Conservation (phyloP, 179 eudicot species). For the Beta corolliflora region DNA sequence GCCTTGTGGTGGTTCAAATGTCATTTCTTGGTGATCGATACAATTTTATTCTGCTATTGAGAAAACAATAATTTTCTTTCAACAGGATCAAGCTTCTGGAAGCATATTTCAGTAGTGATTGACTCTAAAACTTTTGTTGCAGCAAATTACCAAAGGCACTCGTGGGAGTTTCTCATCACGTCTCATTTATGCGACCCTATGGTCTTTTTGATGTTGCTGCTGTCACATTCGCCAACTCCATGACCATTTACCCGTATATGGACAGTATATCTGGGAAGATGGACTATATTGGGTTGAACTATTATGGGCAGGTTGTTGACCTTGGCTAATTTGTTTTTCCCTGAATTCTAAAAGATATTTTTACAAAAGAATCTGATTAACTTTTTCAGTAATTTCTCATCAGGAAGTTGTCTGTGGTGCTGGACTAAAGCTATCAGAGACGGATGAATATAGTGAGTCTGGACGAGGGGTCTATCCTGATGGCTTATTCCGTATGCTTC, state of each 20-base stretch:
- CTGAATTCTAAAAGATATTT: background rate
- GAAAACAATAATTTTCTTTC: background rate
- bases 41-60: slow-evolving; percentile 9
- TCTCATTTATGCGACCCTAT: slow-evolving; percentile 96
- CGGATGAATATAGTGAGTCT: slow-evolving; percentile 95
- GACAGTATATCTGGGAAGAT: slow-evolving; percentile 75
- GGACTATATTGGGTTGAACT: slow-evolving; percentile 91
- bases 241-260: slow-evolving; percentile 71
- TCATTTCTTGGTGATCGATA: background rate
- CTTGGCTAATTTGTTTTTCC: background rate
- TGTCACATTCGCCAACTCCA: slow-evolving; percentile 76
- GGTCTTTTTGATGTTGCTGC: slow-evolving; percentile 95
- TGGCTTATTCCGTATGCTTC: slow-evolving; percentile 85
- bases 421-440: slow-evolving; percentile 80
- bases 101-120: slow-evolving; percentile 2
- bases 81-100: slow-evolving; percentile 17
- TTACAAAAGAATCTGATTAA: background rate
- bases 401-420: slow-evolving; percentile 90
- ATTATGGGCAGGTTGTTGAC: slow-evolving; percentile 84
- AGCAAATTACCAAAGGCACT: slow-evolving; percentile 53
- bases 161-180: slow-evolving; percentile 94
- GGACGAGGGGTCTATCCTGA: slow-evolving; percentile 98
- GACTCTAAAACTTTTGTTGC: slow-evolving; percentile 29
- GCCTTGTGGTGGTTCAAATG: background rate
- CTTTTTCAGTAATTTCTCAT: slow-evolving; percentile 7